These are phyloP conservation scores for Durotheca rogersii DNA, from an alignment of 495 filamentous ascomycete genomes.

Conservation along the genomic window DNA sequence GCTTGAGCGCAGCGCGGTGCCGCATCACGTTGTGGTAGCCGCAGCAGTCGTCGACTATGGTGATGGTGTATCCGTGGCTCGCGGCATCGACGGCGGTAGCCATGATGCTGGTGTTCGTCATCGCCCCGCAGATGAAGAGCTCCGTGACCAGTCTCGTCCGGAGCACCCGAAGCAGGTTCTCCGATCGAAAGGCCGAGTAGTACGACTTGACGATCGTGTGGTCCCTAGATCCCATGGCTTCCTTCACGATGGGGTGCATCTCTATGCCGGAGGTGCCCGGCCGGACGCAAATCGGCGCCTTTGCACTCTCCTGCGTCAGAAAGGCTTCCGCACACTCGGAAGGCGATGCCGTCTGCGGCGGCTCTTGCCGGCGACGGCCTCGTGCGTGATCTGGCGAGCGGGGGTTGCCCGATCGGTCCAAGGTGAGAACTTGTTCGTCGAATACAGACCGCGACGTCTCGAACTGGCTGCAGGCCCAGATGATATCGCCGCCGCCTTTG, in stretches of 20 bases:
- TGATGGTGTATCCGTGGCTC: constrained; percentile 79
- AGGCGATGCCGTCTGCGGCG: constrained; percentile 10
- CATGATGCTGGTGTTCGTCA: constrained; percentile 86
- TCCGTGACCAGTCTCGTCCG: constrained; percentile 81
- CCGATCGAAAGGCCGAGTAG: constrained; percentile 85
- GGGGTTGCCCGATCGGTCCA: constrained; percentile 28
- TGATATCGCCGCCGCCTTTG: constrained; percentile 66
- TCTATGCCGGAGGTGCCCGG: constrained; percentile 65
- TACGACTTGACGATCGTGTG: constrained; percentile 72
- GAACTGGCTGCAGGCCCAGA: constrained; percentile 84
- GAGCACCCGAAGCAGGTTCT: constrained; percentile 66
- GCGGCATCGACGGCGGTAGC: constrained; percentile 92
- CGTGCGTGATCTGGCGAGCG: constrained; percentile 18
- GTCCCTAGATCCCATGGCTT: constrained; percentile 61
- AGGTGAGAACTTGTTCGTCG: constrained; percentile 50
- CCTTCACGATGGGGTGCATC: constrained; percentile 60
- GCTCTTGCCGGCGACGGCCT: constrained; percentile 24
- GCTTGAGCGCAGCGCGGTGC: constrained; percentile 72
- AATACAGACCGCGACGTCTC: constrained; percentile 58
- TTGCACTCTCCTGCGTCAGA: constrained; percentile 43
- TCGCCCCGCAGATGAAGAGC: constrained; percentile 86
- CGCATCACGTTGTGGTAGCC: constrained; percentile 73
- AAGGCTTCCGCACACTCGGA: constrained; percentile 35
- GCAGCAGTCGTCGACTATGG: constrained; percentile 84
- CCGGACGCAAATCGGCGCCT: constrained; percentile 57